Evolutionary conservation across 306 rosid genomes (phyloP).

Genomic region (Rubus idaeus): DNA sequence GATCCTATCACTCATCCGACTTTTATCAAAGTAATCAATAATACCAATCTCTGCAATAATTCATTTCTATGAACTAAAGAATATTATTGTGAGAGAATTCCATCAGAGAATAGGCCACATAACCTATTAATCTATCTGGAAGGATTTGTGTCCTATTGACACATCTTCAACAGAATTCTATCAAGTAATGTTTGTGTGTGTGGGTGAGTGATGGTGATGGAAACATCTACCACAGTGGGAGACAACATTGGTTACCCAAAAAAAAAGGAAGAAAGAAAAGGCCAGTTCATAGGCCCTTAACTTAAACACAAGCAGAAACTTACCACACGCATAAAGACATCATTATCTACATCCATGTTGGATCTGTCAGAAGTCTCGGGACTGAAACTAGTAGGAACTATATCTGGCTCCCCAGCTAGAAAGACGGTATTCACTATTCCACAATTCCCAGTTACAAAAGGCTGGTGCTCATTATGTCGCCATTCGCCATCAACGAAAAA

Average conservation of each 20-base stretch:
- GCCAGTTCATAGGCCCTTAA: background rate
- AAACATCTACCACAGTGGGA: background rate
- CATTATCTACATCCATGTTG: constrained; percentile 78
- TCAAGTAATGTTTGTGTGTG: background rate
- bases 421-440: constrained; percentile 71
- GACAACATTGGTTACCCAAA: background rate
- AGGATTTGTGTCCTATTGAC: background rate
- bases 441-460: constrained; percentile 48
- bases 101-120: background rate
- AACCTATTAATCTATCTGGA: background rate
- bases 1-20: background rate
- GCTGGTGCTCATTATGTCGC: constrained; percentile 78
- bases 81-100: background rate
- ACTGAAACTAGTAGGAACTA: constrained; percentile 37
- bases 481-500: constrained; percentile 81
- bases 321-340: constrained; percentile 47
- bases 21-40: background rate
- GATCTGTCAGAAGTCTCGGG: constrained; percentile 58
- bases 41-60: background rate
- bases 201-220: background rate
- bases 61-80: background rate
- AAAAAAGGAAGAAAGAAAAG: constrained; percentile 1
- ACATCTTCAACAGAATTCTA: background rate
- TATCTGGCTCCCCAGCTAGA: constrained; percentile 47
- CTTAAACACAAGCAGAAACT: constrained; percentile 6